phyloP scores from a whole-genome alignment of 306 rosid genomes.

The Macrotyloma uniflorum region DNA sequence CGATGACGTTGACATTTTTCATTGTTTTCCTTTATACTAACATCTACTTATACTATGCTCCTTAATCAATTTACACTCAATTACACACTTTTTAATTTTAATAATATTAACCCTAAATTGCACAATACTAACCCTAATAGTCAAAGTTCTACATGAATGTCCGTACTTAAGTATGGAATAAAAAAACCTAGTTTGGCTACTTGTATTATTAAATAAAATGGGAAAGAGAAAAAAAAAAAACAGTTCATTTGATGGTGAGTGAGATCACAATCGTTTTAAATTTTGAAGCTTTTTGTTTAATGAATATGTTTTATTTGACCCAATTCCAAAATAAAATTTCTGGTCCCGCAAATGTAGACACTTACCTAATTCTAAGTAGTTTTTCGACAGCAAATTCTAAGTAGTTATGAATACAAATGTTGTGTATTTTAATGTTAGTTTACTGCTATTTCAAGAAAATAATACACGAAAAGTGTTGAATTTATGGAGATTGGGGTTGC shows the following conservation, averaged over 20 bases:
- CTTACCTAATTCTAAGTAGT: conserved; percentile 3
- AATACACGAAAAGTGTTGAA: neutral
- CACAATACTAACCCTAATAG: neutral
- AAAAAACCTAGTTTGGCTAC: neutral
- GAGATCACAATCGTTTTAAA: neutral
- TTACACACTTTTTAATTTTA: neutral
- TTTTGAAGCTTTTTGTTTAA: neutral
- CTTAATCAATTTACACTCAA: neutral
- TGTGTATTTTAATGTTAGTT: neutral
- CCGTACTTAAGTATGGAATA: conserved; percentile 2
- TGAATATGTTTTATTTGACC: neutral
- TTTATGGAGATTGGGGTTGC: conserved; percentile 17
- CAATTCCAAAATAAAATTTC: neutral
- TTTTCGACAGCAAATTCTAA: neutral
- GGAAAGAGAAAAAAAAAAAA: neutral
- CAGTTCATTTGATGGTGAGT: neutral
- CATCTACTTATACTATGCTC: no score
- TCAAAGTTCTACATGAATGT: neutral
- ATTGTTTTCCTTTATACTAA: neutral
- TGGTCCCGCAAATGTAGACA: conserved; percentile 6
- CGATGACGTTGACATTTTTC: neutral
- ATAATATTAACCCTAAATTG: neutral
- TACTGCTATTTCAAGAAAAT: neutral
- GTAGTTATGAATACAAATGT: neutral
- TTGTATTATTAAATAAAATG: neutral